Conservation (phyloP, 345 rosid species). For the Luvunga scandens region DNA sequence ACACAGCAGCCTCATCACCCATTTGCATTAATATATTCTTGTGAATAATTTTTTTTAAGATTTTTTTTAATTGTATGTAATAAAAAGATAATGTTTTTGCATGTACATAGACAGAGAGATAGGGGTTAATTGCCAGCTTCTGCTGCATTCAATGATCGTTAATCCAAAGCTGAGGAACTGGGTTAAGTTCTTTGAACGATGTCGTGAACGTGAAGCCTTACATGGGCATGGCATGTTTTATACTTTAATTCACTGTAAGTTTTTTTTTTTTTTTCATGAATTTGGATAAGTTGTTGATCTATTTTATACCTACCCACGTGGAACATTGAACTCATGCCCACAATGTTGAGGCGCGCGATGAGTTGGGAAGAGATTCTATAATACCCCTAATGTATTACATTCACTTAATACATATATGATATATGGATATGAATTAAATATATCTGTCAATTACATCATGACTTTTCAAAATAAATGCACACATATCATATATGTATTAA, state of each 20-base stretch:
- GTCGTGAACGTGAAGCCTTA: not conserved
- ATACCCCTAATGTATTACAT: too few species aligned
- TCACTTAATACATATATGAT: too few species aligned
- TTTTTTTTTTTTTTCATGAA: too few species aligned
- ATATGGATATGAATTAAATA: too few species aligned
- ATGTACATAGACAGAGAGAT: not conserved
- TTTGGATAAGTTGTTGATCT: too few species aligned
- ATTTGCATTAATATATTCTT: not conserved
- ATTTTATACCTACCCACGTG: too few species aligned
- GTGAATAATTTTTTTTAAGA: not conserved
- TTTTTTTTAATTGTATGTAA: not conserved
- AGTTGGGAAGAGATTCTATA: too few species aligned
- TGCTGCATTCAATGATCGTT: not conserved
- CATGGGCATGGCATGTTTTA: not conserved
- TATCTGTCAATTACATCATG: too few species aligned
- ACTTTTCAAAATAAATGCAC: too few species aligned
- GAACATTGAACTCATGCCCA: too few species aligned
- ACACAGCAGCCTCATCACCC: not conserved
- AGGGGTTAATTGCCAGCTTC: not conserved
- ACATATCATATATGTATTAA: too few species aligned
- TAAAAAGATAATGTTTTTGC: not conserved
- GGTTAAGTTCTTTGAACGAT: slow-evolving; percentile 5
- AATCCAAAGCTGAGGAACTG: not conserved
- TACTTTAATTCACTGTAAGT: not conserved
- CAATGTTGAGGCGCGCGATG: too few species aligned